Evolutionary conservation across 2,329 filamentous ascomycete species (phyloP).

Genomic region (Mycosphaerelloides madeirae): DNA sequence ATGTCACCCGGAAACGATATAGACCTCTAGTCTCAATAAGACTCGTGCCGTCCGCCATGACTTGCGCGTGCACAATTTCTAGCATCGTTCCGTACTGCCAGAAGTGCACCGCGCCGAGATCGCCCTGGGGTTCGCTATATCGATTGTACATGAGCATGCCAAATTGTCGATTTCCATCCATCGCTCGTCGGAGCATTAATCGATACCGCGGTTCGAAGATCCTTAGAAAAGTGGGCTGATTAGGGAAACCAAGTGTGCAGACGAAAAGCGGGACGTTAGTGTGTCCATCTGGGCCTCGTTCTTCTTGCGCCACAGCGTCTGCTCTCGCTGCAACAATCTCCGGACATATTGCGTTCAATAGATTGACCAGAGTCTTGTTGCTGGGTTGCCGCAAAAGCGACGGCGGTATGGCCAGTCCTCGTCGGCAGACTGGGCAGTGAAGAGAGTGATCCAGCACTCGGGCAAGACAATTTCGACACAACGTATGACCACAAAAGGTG

Average conservation of each 20-base stretch:
- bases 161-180: constrained; percentile 71
- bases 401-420: constrained; percentile 53
- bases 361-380: constrained; percentile 59
- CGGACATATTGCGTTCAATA: constrained; percentile 67
- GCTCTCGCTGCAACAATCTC: constrained; percentile 58
- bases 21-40: constrained; percentile 73
- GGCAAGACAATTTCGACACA: constrained; percentile 74
- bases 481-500: constrained; percentile 82
- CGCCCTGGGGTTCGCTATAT: constrained; percentile 48
- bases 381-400: constrained; percentile 47
- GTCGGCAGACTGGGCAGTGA: constrained; percentile 76
- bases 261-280: constrained; percentile 70
- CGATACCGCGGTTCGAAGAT: constrained; percentile 92
- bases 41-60: constrained; percentile 74
- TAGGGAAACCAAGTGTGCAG: constrained; percentile 75
- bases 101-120: constrained; percentile 54
- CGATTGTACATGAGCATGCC: constrained; percentile 76
- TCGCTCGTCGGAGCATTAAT: constrained; percentile 75
- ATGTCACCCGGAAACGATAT: constrained; percentile 68
- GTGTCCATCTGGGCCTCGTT: constrained; percentile 51
- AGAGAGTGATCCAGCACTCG: constrained; percentile 71
- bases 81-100: constrained; percentile 73
- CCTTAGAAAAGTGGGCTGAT: constrained; percentile 79
- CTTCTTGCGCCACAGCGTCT: constrained; percentile 54
- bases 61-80: constrained; percentile 67